phyloP scores from a whole-genome alignment of 306 rosid species.

The Quercus parvula region DNA sequence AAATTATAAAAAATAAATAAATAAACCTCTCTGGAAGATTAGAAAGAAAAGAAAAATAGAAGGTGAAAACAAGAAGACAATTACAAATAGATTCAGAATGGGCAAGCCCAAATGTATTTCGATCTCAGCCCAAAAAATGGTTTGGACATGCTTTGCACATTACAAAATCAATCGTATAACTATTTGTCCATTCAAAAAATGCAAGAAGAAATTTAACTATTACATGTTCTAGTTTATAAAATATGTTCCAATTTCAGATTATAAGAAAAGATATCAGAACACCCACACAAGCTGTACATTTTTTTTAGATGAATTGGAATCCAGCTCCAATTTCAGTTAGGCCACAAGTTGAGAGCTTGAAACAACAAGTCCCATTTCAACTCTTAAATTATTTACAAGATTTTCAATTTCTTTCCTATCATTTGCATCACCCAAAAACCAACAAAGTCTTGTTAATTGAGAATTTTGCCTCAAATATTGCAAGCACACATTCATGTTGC shows the following conservation, averaged over 20 bases:
- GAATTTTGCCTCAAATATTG: background rate
- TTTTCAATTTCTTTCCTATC: too few relatives aligned
- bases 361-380: too few relatives aligned
- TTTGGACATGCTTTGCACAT: background rate
- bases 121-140: background rate
- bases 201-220: background rate
- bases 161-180: background rate
- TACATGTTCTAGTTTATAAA: background rate
- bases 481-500: background rate
- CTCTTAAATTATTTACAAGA: too few relatives aligned
- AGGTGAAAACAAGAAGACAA: background rate
- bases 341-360: too few relatives aligned
- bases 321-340: too few relatives aligned
- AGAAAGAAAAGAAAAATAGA: background rate
- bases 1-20: too few relatives aligned
- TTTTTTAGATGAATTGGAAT: too few relatives aligned
- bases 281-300: background rate
- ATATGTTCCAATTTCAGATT: background rate
- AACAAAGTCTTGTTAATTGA: background rate
- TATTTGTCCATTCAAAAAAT: background rate
- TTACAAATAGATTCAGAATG: background rate
- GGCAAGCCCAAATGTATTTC: background rate
- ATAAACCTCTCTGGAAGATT: background rate
- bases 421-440: background rate
- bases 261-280: background rate